These are phyloP conservation scores for Trametes sanguinea DNA, from an alignment of 768 basidiomycete genomes.

Conservation along the genomic window DNA sequence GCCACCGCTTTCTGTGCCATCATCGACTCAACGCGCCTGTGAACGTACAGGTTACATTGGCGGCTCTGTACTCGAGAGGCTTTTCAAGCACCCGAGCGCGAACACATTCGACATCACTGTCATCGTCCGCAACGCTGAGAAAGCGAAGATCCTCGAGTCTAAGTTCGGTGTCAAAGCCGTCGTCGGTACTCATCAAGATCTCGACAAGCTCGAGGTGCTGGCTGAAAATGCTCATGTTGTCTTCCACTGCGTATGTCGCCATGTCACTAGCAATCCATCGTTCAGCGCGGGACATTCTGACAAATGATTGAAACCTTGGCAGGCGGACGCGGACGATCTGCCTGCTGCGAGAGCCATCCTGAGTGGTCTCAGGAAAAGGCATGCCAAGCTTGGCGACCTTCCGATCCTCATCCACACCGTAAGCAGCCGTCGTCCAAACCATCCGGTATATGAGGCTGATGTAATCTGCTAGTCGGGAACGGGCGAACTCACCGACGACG, in stretches of 20 bases:
- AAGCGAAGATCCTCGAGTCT: slow-evolving; percentile 32
- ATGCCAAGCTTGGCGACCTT: slow-evolving; percentile 41
- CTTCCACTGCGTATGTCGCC: slow-evolving; percentile 26
- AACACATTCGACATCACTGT: slow-evolving; percentile 49
- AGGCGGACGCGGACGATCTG: slow-evolving; percentile 51
- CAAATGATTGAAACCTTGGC: not conserved
- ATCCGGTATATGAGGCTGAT: not conserved
- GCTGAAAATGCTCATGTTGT: slow-evolving; percentile 48
- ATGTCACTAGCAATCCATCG: too few species aligned
- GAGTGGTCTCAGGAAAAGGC: slow-evolving; percentile 51
- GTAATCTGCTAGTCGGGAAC: slow-evolving; percentile 18
- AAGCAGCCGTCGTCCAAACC: not conserved
- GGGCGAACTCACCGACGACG: slow-evolving; percentile 50
- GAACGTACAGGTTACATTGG: not conserved
- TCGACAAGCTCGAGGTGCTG: slow-evolving; percentile 38
- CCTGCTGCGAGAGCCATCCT: slow-evolving; percentile 48
- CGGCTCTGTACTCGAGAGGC: too few species aligned
- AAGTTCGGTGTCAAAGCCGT: slow-evolving; percentile 27
- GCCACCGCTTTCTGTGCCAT: too few species aligned
- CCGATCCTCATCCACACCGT: slow-evolving; percentile 66
- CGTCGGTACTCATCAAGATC: slow-evolving; percentile 34
- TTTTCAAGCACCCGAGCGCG: too few species aligned
- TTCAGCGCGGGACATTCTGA: slow-evolving; percentile 16
- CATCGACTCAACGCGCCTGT: too few species aligned
- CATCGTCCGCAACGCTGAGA: slow-evolving; percentile 47